Evolutionary conservation across 345 rosid genomes (phyloP).

Genomic region (Gossypium anomalum): DNA sequence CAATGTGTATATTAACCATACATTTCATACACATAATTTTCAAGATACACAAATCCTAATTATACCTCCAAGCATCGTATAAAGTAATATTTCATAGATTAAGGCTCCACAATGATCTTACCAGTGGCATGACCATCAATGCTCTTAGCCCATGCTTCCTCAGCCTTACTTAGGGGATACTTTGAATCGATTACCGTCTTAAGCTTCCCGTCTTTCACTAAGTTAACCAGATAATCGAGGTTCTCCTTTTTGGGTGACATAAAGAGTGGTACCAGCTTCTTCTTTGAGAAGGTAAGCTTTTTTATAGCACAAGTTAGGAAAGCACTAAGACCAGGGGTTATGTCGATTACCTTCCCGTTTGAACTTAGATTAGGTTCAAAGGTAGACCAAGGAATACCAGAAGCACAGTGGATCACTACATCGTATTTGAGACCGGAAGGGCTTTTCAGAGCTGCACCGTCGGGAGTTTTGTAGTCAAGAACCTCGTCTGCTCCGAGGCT

Average conservation of each 20-base stretch:
- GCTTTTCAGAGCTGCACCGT: slow-evolving; percentile 64
- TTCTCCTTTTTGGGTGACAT: slow-evolving; percentile 38
- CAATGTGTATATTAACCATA: neutral
- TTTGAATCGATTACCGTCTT: slow-evolving; percentile 55
- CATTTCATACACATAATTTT: neutral
- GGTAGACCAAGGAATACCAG: slow-evolving; percentile 51
- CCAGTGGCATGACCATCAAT: slow-evolving; percentile 72
- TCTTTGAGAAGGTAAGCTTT: slow-evolving; percentile 60
- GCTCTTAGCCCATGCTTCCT: slow-evolving; percentile 73
- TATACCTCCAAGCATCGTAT: neutral
- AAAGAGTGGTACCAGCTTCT: slow-evolving; percentile 52
- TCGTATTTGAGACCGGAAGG: slow-evolving; percentile 73
- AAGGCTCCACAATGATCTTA: slow-evolving; percentile 65
- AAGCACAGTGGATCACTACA: slow-evolving; percentile 61
- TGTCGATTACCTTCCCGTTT: slow-evolving; percentile 57
- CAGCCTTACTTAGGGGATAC: slow-evolving; percentile 52
- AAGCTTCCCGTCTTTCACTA: slow-evolving; percentile 28
- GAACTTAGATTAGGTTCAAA: slow-evolving; percentile 60
- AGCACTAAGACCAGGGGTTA: slow-evolving; percentile 41
- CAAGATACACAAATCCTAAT: neutral
- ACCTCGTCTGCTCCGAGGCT: slow-evolving; percentile 77
- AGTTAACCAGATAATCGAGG: slow-evolving; percentile 41
- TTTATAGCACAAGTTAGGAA: slow-evolving; percentile 40
- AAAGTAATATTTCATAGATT: neutral
- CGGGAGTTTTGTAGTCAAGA: slow-evolving; percentile 66